Evolutionary conservation across 163 green algal species (phyloP), one percentile per base, ranked within the genome.

Genomic region (Chlamydomonas reinhardtii): DNA sequence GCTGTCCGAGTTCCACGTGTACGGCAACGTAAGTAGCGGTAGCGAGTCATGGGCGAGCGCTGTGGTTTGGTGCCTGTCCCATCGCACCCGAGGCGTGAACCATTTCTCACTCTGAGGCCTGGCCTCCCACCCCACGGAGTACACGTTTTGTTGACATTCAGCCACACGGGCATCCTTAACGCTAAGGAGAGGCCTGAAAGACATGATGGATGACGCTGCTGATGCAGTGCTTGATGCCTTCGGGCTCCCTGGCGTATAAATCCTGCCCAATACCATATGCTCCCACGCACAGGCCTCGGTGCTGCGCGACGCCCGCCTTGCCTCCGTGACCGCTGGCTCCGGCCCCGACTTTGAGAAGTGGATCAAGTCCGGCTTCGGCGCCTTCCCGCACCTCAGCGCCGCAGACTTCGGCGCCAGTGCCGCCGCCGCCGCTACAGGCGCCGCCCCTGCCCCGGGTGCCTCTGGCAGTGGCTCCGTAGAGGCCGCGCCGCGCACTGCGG

Each of bases 1-100:
- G 78, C 90, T 98, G 65, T 92, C 91, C 0, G 96, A 98, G 89
- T 96, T 96, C 78, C 91, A 97, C 82, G 77, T 91, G 64, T 90
- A 94, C 73, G 91, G 96, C 88, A 59, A 74, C 70, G 80, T 86
- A 15, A 20, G 68, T 27, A n/a, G n/a, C n/a, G n/a, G n/a, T n/a
- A n/a, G n/a, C n/a, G n/a, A n/a, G n/a, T n/a, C n/a, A n/a, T n/a
- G n/a, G n/a, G n/a, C n/a, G n/a, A n/a, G n/a, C n/a, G n/a, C n/a
- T n/a, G n/a, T n/a, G n/a, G n/a, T n/a, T n/a, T n/a, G n/a, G n/a
- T n/a, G n/a, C n/a, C n/a, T n/a, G n/a, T n/a, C n/a, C n/a, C n/a
- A n/a, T n/a, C n/a, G n/a, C n/a, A n/a, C n/a, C n/a, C n/a, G n/a
- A n/a, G n/a, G n/a, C n/a, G n/a, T n/a, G n/a, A n/a, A n/a, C n/a